Evolutionary conservation across 768 basidiomycete genomes (phyloP), one percentile per base, ranked within the genome.

Genomic region (Hirschioporus abietinus): DNA sequence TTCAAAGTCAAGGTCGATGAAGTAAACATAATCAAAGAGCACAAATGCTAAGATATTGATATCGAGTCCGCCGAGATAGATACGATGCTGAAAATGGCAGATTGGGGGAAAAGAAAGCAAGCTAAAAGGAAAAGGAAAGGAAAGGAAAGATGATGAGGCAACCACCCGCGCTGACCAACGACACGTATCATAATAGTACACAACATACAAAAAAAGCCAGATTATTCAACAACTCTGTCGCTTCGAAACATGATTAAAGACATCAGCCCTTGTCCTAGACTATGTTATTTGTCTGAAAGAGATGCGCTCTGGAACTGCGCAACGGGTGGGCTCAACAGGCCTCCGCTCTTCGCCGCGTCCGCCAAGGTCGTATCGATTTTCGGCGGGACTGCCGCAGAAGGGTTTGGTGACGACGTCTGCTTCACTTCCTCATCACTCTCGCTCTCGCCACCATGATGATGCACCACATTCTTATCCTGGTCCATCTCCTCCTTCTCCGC

Each of bases 401-500:
- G 42, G 20, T 52, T 52, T 15, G 42, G 42, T 10, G 42, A 52
- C 42, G 42, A 15, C 42, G 42, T 20, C 42, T 52, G 12, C 42
- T 20, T 52, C 20, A 1, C 42, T 10, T 52, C 42, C 20, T 52
- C 42, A 52, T 52, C 42, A 10, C 42, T 52, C 15, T 52, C 42
- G 42, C 12, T 52, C 42, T 61, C 60, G 17, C 24, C 25, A 23
- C 60, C 60, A 34, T 83, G 83, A 66, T 86, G 83, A 63, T 86
- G 84, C 61, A 82, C 80, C 67, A 86, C 80, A 23, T 80, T 74
- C 8, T 71, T 81, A 63, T 81, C 72, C 72, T 81, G 73, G 67
- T 73, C 63, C 24, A 76, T 35, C 35, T 69, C 64, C 70, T 76
- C 75, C 70, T 86, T 85, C 72, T 89, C 93, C 3, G 92, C 92